These are phyloP conservation scores for Populus deltoides DNA, from an alignment of 345 rosid species.

Conservation along the genomic window DNA sequence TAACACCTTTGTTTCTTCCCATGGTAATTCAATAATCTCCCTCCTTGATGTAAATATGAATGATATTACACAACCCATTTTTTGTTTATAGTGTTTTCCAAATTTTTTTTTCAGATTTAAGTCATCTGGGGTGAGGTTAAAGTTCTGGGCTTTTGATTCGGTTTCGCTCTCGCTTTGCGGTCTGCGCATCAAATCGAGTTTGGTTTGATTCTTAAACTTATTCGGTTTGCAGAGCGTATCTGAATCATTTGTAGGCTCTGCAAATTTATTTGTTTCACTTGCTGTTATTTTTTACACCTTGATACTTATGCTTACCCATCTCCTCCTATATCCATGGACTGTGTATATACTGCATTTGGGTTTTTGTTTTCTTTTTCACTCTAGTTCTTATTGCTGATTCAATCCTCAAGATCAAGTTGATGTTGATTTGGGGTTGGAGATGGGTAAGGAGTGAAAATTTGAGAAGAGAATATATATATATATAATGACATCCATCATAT, in stretches of 20 bases:
- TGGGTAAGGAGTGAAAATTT: neutral
- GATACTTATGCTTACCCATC: neutral
- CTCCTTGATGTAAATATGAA: neutral
- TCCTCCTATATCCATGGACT: neutral
- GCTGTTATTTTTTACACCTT: neutral
- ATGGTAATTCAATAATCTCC: neutral
- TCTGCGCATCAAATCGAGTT: neutral
- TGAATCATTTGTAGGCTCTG: neutral
- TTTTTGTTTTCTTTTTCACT: neutral
- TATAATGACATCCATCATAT: neutral
- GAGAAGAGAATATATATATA: neutral
- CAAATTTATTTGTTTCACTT: neutral
- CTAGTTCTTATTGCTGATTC: neutral
- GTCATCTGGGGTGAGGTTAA: conserved; percentile 9
- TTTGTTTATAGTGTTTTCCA: neutral
- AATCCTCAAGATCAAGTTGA: neutral
- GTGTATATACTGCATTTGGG: neutral
- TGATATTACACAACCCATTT: neutral
- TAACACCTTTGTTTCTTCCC: neutral
- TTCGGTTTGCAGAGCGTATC: neutral
- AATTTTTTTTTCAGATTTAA: conserved; percentile 6
- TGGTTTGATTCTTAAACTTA: neutral
- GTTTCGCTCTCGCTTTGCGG: neutral
- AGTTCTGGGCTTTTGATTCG: neutral
- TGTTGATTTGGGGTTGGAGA: neutral